Conservation (phyloP, 2,329 filamentous ascomycete species). For the Blastomyces percursus region DNA sequence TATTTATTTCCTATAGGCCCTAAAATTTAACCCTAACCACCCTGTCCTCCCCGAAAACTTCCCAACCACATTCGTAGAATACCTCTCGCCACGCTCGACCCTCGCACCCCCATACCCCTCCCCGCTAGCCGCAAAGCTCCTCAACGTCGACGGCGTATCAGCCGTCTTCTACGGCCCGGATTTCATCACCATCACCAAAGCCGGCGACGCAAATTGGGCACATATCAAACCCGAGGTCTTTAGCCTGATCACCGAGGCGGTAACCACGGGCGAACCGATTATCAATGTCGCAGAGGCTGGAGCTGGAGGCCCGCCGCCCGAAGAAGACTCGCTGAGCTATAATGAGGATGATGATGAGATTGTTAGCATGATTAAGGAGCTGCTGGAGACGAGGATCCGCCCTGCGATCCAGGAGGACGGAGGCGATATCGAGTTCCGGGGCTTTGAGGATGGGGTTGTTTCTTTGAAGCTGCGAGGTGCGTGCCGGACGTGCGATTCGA, state of each 20-base stretch:
- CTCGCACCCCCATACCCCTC: conserved; percentile 83
- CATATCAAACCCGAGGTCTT: conserved; percentile 95
- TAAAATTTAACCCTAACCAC: conserved; percentile 93
- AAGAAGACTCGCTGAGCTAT: conserved; percentile 64
- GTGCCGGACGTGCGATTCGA: conserved; percentile 91
- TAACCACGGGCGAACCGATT: conserved; percentile 71
- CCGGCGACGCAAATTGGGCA: conserved; percentile 77
- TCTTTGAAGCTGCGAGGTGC: conserved; percentile 78
- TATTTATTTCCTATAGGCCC: conserved; percentile 35
- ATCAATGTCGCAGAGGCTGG: conserved; percentile 53
- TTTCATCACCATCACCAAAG: conserved; percentile 95
- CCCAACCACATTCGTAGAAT: conserved; percentile 74
- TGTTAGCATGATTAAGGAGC: conserved; percentile 96
- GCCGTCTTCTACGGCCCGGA: conserved; percentile 89
- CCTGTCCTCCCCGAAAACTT: conserved; percentile 66
- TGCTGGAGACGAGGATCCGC: conserved; percentile 86
- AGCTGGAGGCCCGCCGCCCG: conserved; percentile 35
- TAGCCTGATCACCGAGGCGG: conserved; percentile 82
- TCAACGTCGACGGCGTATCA: conserved; percentile 91
- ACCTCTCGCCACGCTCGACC: conserved; percentile 77
- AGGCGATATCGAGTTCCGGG: conserved; percentile 90
- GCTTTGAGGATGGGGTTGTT: conserved; percentile 73
- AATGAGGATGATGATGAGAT: conserved; percentile 89
- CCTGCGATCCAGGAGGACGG: conserved; percentile 97
- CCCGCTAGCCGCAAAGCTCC: conserved; percentile 75